Evolutionary conservation across 495 filamentous ascomycete genomes (phyloP).

Genomic region (Lichenothelia convexa): DNA sequence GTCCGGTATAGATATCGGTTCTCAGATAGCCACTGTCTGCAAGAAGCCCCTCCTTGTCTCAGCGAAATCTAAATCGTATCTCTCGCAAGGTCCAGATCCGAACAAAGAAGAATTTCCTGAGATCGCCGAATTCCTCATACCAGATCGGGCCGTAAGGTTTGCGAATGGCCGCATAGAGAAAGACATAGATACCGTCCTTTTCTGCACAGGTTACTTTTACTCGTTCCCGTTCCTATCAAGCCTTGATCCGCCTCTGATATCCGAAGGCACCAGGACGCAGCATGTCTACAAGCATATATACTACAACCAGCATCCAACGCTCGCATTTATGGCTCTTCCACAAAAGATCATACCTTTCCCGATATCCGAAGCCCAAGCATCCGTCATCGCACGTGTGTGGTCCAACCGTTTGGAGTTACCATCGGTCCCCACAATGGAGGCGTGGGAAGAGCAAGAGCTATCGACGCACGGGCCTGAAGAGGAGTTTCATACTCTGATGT

Average conservation of each 20-base stretch:
- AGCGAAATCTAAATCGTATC: conserved; percentile 25
- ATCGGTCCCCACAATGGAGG: conserved; percentile 36
- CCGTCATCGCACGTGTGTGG: conserved; percentile 60
- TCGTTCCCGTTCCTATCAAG: conserved; percentile 49
- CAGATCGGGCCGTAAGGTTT: conserved; percentile 33
- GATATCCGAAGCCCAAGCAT: conserved; percentile 57
- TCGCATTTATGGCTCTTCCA: conserved; percentile 58
- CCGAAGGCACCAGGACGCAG: conserved; percentile 46
- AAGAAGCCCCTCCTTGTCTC: conserved; percentile 35
- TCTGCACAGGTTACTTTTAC: conserved; percentile 61
- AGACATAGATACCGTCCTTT: conserved; percentile 48
- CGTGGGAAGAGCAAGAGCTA: conserved; percentile 36
- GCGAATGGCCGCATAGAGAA: conserved; percentile 33
- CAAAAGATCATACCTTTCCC: conserved; percentile 75
- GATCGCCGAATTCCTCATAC: conserved; percentile 36
- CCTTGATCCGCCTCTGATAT: conserved; percentile 39
- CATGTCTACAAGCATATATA: conserved; percentile 65
- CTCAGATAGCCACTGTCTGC: conserved; percentile 44
- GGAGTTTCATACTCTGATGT: conserved; percentile 47
- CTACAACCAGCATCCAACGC: conserved; percentile 52
- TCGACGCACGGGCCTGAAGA: conserved; percentile 29
- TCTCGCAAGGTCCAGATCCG: conserved; percentile 8
- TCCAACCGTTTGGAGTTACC: conserved; percentile 49
- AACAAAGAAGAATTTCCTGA: conserved; percentile 37
- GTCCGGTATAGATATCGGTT: conserved; percentile 63